These are phyloP conservation scores for Gossypium anomalum DNA, from an alignment of 345 rosid genomes.

Conservation along the genomic window DNA sequence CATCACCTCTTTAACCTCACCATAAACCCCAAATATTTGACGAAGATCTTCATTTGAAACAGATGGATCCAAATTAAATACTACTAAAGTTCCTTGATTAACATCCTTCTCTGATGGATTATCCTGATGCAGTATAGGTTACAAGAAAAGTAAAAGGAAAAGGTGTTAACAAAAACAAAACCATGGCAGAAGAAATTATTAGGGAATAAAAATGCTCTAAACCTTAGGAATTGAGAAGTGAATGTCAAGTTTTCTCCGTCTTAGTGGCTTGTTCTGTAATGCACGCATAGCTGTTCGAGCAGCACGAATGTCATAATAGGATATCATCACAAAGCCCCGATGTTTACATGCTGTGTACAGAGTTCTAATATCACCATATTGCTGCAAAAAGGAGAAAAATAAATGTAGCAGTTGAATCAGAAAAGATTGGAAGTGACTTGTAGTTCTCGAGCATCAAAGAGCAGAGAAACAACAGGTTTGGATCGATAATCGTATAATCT, in stretches of 20 bases:
- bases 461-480: background rate
- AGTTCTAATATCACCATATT: constrained; percentile 69
- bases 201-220: background rate
- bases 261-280: constrained; percentile 58
- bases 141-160: constrained; percentile 6
- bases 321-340: constrained; percentile 78
- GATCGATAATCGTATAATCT: background rate
- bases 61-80: constrained; percentile 73
- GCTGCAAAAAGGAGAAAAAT: constrained; percentile 34
- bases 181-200: background rate
- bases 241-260: constrained; percentile 73
- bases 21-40: constrained; percentile 62
- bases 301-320: constrained; percentile 74
- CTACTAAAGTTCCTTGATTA: constrained; percentile 77
- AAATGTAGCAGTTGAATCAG: constrained; percentile 8
- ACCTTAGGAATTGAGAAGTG: constrained; percentile 89
- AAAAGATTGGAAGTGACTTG: background rate
- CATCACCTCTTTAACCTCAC: constrained; percentile 79
- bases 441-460: background rate
- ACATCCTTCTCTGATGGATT: constrained; percentile 81
- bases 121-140: constrained; percentile 34
- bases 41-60: constrained; percentile 69
- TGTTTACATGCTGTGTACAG: constrained; percentile 77
- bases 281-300: constrained; percentile 78
- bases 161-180: background rate